These are phyloP conservation scores for Nigrograna mackinnonii DNA, from an alignment of 2,329 filamentous ascomycete species.

Conservation along the genomic window DNA sequence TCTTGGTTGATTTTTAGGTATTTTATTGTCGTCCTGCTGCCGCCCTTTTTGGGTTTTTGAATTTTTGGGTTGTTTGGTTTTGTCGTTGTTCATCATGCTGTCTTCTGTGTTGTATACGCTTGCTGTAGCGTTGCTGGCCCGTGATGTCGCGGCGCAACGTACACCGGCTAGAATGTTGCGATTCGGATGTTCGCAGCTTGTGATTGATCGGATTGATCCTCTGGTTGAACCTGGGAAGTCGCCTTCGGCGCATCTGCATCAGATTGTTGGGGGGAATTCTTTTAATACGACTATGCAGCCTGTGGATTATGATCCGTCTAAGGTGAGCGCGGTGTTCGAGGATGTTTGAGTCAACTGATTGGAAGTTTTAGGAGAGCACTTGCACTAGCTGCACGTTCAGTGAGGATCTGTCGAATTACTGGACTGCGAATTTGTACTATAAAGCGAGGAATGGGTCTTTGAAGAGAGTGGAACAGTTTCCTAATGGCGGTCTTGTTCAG, in stretches of 20 bases:
- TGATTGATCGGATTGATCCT: slow-evolving; percentile 22
- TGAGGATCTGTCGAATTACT: slow-evolving; percentile 23
- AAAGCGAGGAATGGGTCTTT: slow-evolving; percentile 31
- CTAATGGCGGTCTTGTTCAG: slow-evolving; percentile 18
- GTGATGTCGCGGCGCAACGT: too few relatives aligned
- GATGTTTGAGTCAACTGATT: too few relatives aligned
- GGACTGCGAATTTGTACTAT: slow-evolving; percentile 30
- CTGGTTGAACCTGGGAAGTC: slow-evolving; percentile 17
- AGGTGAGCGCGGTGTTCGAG: slow-evolving; percentile 25
- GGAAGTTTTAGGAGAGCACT: slow-evolving; percentile 21
- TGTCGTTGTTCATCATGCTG: too few relatives aligned
- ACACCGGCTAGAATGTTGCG: too few relatives aligned
- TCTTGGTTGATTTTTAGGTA: too few relatives aligned
- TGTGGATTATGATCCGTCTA: too few relatives aligned
- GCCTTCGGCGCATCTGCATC: slow-evolving; percentile 26
- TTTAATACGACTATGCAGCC: slow-evolving; percentile 24
- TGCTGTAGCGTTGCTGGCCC: too few relatives aligned
- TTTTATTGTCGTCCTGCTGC: too few relatives aligned
- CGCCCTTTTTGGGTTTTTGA: too few relatives aligned
- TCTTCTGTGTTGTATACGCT: too few relatives aligned
- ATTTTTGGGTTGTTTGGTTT: too few relatives aligned
- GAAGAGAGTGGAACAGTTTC: slow-evolving; percentile 44
- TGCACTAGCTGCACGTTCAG: slow-evolving; percentile 21
- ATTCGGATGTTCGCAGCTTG: slow-evolving; percentile 26
- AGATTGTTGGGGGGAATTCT: slow-evolving; percentile 25